Evolutionary conservation across 306 rosid genomes (phyloP).

Genomic region (Astragalus membranaceus): DNA sequence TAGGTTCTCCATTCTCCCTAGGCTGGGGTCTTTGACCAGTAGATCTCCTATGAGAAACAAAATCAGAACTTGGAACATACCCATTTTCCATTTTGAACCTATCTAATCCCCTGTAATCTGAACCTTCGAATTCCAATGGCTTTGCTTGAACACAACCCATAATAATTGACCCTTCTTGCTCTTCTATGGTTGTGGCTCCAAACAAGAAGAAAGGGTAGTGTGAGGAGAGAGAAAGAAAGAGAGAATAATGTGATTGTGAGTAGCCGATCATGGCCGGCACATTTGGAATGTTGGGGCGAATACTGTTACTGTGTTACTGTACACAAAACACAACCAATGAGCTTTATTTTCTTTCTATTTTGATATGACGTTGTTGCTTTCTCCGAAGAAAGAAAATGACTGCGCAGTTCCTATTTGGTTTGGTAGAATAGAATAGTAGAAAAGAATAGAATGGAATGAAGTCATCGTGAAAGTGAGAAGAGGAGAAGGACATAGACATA

Average conservation of each 20-base stretch:
- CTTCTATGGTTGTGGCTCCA: not conserved
- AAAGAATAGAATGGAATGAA: not conserved
- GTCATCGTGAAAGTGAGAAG: not conserved
- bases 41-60: constrained; percentile 39
- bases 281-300: constrained; percentile 21
- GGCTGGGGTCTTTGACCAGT: constrained; percentile 31
- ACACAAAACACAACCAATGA: constrained; percentile 2
- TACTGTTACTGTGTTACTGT: not conserved
- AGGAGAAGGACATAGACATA: not conserved
- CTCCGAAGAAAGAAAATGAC: constrained; percentile 35
- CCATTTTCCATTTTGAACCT: constrained; percentile 57
- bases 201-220: not conserved
- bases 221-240: constrained; percentile 6
- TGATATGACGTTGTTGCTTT: constrained; percentile 25
- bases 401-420: not conserved
- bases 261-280: constrained; percentile 79
- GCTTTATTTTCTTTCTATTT: not conserved
- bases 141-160: constrained; percentile 83
- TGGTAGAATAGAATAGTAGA: not conserved
- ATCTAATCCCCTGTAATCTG: constrained; percentile 28
- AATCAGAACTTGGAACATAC: constrained; percentile 32
- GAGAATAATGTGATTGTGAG: constrained; percentile 18
- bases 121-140: constrained; percentile 29
- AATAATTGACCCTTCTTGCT: not conserved
- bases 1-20: not conserved